A percentile compares a stretch with the other conserved stretches of the same genome.
These are phyloP conservation scores for Drosera capensis DNA, from an alignment of 148 eudicot species.

Conservation along the genomic window DNA sequence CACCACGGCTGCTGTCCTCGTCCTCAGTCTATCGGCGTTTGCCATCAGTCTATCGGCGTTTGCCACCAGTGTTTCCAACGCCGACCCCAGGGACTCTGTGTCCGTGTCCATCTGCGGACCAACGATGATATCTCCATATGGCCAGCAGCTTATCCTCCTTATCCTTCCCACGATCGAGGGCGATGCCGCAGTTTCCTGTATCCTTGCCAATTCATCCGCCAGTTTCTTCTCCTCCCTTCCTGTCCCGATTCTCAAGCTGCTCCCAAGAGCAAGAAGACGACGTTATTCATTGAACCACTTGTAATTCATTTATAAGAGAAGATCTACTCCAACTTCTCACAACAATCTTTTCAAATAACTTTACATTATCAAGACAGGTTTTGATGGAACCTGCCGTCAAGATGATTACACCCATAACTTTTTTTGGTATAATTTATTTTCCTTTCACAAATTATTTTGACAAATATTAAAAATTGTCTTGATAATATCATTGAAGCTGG, in stretches of 20 bases:
- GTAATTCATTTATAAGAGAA: no score
- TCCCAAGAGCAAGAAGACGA: neutral
- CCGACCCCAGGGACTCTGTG: constrained; percentile 8
- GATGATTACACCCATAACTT: no score
- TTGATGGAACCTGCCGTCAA: no score
- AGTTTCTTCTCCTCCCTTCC: constrained; percentile 24
- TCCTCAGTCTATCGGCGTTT: constrained; percentile 37
- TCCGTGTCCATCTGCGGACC: constrained; percentile 1
- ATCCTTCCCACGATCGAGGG: constrained; percentile 15
- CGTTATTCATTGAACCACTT: no score
- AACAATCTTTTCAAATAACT: no score
- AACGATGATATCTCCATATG: constrained; percentile 1
- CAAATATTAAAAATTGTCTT: no score
- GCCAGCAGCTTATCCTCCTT: constrained; percentile 6
- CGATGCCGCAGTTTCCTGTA: constrained; percentile 35
- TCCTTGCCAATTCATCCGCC: constrained; percentile 17
- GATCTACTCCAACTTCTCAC: no score
- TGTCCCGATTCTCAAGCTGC: constrained; percentile 20
- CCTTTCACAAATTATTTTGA: no score
- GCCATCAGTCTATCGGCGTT: no score
- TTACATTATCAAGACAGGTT: no score
- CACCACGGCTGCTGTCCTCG: constrained; percentile 21
- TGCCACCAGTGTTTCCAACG: constrained; percentile 23
- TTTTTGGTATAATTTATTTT: no score
- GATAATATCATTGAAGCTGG: no score